Conservation (phyloP, 768 basidiomycete genomes). For the Kwoniella mangroviensis region DNA sequence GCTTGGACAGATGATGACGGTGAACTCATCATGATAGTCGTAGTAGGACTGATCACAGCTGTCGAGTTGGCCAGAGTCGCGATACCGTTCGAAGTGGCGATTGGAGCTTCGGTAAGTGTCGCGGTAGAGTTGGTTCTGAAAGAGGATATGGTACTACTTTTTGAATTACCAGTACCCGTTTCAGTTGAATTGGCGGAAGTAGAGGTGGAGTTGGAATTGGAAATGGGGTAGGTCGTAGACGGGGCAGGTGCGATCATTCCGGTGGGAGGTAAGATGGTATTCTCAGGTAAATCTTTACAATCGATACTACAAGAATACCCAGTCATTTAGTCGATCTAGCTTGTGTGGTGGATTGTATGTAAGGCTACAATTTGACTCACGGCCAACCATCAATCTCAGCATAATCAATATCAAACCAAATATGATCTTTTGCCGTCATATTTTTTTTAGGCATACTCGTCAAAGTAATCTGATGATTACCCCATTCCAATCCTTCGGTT, state of each 20-base stretch:
- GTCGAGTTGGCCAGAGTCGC: background rate
- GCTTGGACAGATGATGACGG: background rate
- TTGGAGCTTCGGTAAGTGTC: background rate
- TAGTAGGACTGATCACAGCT: constrained; percentile 3
- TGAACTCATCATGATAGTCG: constrained; percentile 5
- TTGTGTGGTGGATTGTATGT: no score
- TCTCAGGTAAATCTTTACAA: constrained; percentile 16
- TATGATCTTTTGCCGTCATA: background rate
- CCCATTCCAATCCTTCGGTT: constrained; percentile 17
- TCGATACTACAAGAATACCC: constrained; percentile 2
- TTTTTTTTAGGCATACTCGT: constrained; percentile 17
- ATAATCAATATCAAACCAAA: constrained; percentile 28
- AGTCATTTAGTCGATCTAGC: background rate
- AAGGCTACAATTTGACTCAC: constrained; percentile 19
- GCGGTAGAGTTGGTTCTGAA: background rate
- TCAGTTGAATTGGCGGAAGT: background rate
- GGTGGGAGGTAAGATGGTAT: constrained; percentile 1
- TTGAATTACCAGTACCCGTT: background rate
- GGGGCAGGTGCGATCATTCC: constrained; percentile 6
- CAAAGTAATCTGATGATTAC: constrained; percentile 22
- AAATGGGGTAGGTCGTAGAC: background rate
- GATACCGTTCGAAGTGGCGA: background rate
- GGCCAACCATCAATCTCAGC: constrained; percentile 14
- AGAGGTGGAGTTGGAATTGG: background rate
- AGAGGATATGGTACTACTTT: background rate